Evolutionary conservation across 805 yeast genomes (phyloP).

Genomic region (Middelhovenomyces tepae): DNA sequence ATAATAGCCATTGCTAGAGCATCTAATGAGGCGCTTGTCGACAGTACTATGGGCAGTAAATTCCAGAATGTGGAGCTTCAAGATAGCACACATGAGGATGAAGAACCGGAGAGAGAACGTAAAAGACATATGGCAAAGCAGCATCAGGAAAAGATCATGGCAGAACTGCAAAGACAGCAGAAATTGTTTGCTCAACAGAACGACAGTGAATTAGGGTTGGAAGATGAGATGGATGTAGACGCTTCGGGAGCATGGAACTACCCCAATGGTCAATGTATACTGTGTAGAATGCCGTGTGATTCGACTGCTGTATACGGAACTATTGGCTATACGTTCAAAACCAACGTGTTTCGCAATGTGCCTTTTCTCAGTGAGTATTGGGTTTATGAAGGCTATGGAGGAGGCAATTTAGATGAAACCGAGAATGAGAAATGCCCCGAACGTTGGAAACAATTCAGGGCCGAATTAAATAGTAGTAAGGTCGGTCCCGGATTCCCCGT

Average conservation of each 20-base stretch:
- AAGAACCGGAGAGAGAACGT: conserved; percentile 39
- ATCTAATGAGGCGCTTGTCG: not conserved
- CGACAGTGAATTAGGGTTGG: conserved; percentile 16
- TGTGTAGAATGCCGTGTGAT: conserved; percentile 69
- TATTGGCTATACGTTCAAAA: conserved; percentile 50
- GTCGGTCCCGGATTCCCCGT: conserved; percentile 69
- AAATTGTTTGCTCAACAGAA: conserved; percentile 57
- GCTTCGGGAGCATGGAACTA: conserved; percentile 43
- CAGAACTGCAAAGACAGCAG: conserved; percentile 74
- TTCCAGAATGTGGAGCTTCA: not conserved
- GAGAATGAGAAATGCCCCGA: conserved; percentile 19
- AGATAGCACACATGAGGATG: not conserved
- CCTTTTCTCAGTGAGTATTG: conserved; percentile 60
- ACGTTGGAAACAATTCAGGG: conserved; percentile 34
- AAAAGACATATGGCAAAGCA: conserved; percentile 44
- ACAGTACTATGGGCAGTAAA: not conserved
- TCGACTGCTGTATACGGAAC: conserved; percentile 66
- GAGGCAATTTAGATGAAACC: conserved; percentile 27
- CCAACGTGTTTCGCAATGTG: conserved; percentile 52
- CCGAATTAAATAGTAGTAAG: conserved; percentile 29
- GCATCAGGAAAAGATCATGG: conserved; percentile 63
- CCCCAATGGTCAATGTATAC: conserved; percentile 67
- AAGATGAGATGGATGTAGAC: conserved; percentile 21
- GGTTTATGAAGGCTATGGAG: conserved; percentile 47
- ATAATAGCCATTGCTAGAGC: no score